Evolutionary conservation across 2,329 filamentous ascomycete species (phyloP).

Genomic region (Aureobasidium musti): DNA sequence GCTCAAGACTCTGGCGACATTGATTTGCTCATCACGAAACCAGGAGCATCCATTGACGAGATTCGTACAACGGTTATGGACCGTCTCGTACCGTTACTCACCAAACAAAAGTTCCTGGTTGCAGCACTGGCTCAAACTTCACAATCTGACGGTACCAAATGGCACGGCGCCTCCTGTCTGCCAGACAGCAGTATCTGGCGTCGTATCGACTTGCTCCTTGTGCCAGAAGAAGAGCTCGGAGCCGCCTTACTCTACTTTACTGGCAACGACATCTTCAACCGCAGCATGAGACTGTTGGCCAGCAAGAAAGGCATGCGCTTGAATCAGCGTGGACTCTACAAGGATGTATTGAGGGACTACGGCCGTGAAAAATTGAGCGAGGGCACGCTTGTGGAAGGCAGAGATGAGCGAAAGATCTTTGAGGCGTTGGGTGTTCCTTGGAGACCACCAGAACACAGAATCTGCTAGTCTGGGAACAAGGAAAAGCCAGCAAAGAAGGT

Average conservation of each 20-base stretch:
- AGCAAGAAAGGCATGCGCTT: slow-evolving; percentile 78
- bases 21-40: slow-evolving; percentile 78
- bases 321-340: slow-evolving; percentile 80
- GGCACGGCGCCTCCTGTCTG: slow-evolving; percentile 81
- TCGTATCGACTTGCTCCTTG: slow-evolving; percentile 80
- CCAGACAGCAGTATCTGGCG: slow-evolving; percentile 67
- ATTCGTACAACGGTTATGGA: slow-evolving; percentile 65
- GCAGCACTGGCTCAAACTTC: slow-evolving; percentile 62
- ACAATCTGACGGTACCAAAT: slow-evolving; percentile 68
- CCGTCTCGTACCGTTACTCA: slow-evolving; percentile 63
- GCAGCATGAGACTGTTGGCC: slow-evolving; percentile 78
- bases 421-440: slow-evolving; percentile 80
- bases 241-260: slow-evolving; percentile 94
- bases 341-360: slow-evolving; percentile 64
- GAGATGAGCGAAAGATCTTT: slow-evolving; percentile 78
- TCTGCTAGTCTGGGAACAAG: slow-evolving; percentile 56
- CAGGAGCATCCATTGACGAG: slow-evolving; percentile 58
- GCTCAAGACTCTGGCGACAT: slow-evolving; percentile 75
- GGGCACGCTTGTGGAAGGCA: slow-evolving; percentile 71
- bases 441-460: slow-evolving; percentile 73
- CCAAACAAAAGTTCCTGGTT: slow-evolving; percentile 65
- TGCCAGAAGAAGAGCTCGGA: slow-evolving; percentile 76
- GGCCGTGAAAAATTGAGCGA: slow-evolving; percentile 63
- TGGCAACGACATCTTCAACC: slow-evolving; percentile 91
- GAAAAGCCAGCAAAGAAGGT: too few relatives aligned